These are phyloP conservation scores for Rhododendron griersonianum DNA, from an alignment of 148 eudicot species.

Conservation along the genomic window DNA sequence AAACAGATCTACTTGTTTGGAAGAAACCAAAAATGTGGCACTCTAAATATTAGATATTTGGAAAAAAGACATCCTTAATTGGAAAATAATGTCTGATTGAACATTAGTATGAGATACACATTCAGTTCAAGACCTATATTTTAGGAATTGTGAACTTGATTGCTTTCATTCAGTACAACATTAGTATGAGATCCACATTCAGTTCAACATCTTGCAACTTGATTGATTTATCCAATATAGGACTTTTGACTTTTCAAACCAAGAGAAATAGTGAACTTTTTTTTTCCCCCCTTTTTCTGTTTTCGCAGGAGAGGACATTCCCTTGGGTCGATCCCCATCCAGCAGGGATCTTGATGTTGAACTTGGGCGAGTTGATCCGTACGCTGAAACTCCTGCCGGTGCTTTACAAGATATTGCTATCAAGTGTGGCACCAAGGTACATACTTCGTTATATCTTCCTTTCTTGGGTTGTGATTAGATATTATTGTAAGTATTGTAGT, in stretches of 20 bases:
- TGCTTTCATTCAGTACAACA: not conserved
- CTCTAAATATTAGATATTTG: not conserved
- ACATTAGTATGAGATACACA: not conserved
- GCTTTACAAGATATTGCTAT: constrained; percentile 85
- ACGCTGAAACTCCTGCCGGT: constrained; percentile 53
- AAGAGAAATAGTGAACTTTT: not conserved
- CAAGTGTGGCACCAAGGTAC: constrained; percentile 86
- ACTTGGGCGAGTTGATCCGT: constrained; percentile 40
- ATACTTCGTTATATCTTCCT: not conserved
- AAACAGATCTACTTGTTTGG: not conserved
- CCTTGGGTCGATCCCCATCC: constrained; percentile 50
- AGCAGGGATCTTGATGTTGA: constrained; percentile 53
- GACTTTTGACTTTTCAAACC: not conserved
- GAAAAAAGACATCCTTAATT: not conserved
- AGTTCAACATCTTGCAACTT: not conserved
- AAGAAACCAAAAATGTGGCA: not conserved
- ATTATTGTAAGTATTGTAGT: not conserved
- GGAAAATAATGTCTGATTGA: not conserved
- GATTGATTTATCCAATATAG: not conserved
- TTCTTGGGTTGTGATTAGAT: not conserved
- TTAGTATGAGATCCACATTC: not conserved
- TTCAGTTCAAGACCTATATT: not conserved
- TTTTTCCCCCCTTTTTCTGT: not conserved
- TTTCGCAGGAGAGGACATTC: constrained; percentile 55
- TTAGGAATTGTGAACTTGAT: not conserved